Conservation (phyloP, 768 basidiomycete genomes). For the Russula dissimulans region DNA sequence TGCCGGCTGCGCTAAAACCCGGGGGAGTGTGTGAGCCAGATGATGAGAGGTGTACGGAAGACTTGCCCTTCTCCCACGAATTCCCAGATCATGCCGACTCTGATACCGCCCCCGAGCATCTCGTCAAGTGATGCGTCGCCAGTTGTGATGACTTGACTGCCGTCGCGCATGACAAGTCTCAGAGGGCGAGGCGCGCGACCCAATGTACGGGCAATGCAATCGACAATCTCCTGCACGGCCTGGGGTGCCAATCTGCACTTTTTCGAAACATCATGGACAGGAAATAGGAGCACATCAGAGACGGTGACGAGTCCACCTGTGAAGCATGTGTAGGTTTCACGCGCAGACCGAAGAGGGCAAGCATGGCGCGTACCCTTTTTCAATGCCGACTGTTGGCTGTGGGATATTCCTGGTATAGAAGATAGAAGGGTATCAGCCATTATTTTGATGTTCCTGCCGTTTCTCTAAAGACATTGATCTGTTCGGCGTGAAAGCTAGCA, state of each 20-base stretch:
- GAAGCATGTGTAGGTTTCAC: neutral
- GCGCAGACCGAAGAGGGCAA: neutral
- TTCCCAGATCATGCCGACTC: conserved; percentile 78
- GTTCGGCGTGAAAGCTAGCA: neutral
- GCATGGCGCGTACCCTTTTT: conserved; percentile 5
- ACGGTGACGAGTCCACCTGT: conserved; percentile 42
- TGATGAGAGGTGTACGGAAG: neutral
- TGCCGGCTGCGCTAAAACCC: conserved; percentile 73
- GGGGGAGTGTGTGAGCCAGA: neutral
- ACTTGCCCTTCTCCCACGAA: conserved; percentile 80
- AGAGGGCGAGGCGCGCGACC: conserved; percentile 34
- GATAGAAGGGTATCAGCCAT: conserved; percentile 10
- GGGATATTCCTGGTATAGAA: conserved; percentile 11
- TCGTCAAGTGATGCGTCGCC: conserved; percentile 65
- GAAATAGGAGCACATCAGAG: conserved; percentile 41
- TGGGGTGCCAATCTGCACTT: conserved; percentile 43
- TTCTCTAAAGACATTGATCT: neutral
- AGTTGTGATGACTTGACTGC: conserved; percentile 51
- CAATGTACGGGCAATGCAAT: conserved; percentile 38
- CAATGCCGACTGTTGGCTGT: neutral
- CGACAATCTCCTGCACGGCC: conserved; percentile 44
- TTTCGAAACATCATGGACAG: conserved; percentile 44
- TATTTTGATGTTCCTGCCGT: neutral
- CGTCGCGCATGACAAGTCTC: conserved; percentile 30
- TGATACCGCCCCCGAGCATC: conserved; percentile 69